Evolutionary conservation across 2,329 filamentous ascomycete species (phyloP).

Genomic region (Aspergillus sp.): DNA sequence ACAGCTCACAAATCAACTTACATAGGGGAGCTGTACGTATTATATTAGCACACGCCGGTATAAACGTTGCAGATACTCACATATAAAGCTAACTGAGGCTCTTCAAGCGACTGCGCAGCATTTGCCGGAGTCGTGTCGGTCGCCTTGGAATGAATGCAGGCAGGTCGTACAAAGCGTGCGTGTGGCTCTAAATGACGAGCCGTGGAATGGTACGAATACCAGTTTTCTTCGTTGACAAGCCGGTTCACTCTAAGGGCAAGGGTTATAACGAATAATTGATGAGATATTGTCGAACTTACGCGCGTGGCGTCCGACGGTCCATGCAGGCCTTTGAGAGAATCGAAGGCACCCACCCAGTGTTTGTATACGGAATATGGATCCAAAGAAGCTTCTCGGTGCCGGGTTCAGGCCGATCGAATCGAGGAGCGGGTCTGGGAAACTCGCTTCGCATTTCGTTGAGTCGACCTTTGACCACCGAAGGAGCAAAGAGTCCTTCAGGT

Average conservation of each 20-base stretch:
- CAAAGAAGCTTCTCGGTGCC: conserved; percentile 25
- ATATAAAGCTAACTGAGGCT: conserved; percentile 22
- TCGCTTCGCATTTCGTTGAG: no score
- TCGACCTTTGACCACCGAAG: no score
- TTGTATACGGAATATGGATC: conserved; percentile 27
- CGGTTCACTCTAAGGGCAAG: conserved; percentile 9
- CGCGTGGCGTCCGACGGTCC: conserved; percentile 17
- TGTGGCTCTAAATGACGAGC: conserved; percentile 32
- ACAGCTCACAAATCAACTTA: conserved; percentile 7
- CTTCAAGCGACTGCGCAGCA: conserved; percentile 6
- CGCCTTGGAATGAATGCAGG: conserved; percentile 24
- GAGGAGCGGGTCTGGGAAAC: conserved; percentile 17
- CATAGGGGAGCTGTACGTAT: conserved; percentile 18
- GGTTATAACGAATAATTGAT: accelerated
- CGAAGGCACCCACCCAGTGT: conserved; percentile 13
- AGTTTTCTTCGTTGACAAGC: conserved; percentile 27
- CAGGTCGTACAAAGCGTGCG: conserved; percentile 29
- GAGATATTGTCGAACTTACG: conserved; percentile 6
- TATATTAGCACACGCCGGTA: neutral
- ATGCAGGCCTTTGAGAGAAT: conserved; percentile 13
- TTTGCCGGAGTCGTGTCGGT: conserved; percentile 11
- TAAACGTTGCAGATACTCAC: conserved; percentile 11
- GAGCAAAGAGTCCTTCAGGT: no score
- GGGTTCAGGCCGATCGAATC: conserved; percentile 24
- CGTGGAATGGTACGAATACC: conserved; percentile 27